Evolutionary conservation across 495 filamentous ascomycete species (phyloP).

Genomic region (Penicillium argentinense): DNA sequence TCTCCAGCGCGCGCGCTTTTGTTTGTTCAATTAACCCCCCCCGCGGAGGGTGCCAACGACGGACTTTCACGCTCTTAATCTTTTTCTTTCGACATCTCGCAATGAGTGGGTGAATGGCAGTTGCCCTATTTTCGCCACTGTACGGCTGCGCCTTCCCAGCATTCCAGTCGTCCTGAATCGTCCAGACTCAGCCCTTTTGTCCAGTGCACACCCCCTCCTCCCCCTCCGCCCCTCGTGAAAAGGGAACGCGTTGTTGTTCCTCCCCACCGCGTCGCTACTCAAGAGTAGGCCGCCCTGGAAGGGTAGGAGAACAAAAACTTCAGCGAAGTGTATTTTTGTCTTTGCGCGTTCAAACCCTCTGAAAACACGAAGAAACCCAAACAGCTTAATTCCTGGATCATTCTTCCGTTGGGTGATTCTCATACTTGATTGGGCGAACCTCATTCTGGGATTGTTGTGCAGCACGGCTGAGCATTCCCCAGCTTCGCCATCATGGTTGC

Average conservation of each 20-base stretch:
- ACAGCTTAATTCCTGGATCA: background rate
- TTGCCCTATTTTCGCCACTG: slow-evolving; percentile 12
- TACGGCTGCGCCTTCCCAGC: slow-evolving; percentile 20
- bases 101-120: slow-evolving; percentile 22
- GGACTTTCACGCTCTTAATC: slow-evolving; percentile 11
- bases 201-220: slow-evolving; percentile 9
- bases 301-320: slow-evolving; percentile 5
- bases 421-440: slow-evolving; percentile 5
- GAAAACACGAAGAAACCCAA: background rate
- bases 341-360: background rate
- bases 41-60: slow-evolving; percentile 3
- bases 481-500: slow-evolving; percentile 44
- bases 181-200: slow-evolving; percentile 6
- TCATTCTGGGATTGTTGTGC: slow-evolving; percentile 22
- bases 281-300: slow-evolving; percentile 4
- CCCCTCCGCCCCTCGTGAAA: slow-evolving; percentile 1
- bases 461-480: slow-evolving; percentile 20
- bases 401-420: background rate
- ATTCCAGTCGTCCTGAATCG: slow-evolving; percentile 17
- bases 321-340: background rate
- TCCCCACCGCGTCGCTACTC: slow-evolving; percentile 7
- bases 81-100: slow-evolving; percentile 5
- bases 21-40: slow-evolving; percentile 21
- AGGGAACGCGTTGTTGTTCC: slow-evolving; percentile 7
- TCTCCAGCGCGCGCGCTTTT: slow-evolving; percentile 11